Conservation (phyloP, 495 filamentous ascomycete genomes). For the Penicillium canescens region DNA sequence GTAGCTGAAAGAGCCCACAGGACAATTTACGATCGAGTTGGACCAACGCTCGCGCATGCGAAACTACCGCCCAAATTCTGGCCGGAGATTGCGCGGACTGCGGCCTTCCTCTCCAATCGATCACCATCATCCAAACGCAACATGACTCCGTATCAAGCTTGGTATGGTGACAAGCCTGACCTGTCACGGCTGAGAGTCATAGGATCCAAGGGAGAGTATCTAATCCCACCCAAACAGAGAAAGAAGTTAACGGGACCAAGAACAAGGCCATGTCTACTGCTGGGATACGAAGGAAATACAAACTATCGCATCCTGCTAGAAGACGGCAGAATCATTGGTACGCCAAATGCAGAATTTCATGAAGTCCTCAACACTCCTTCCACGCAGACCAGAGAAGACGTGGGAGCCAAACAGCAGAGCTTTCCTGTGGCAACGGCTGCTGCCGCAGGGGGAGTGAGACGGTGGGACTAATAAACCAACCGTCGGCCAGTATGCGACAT, state of each 20-base stretch:
- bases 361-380: conserved; percentile 21
- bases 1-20: no score
- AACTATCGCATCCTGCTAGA: conserved; percentile 25
- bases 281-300: no score
- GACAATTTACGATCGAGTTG: conserved; percentile 20
- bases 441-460: conserved; percentile 17
- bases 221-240: no score
- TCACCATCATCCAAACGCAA: no score
- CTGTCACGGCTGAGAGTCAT: no score
- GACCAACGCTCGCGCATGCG: conserved; percentile 15
- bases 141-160: no score
- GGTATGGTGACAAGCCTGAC: no score
- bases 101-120: no score
- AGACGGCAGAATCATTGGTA: conserved; percentile 23
- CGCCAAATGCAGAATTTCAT: conserved; percentile 16
- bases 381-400: conserved; percentile 18
- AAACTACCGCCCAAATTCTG: conserved; percentile 20
- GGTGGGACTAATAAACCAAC: conserved; percentile 15
- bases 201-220: no score
- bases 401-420: conserved; percentile 12
- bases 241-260: no score
- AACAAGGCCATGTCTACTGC: no score
- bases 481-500: conserved; percentile 8
- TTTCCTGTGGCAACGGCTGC: conserved; percentile 16
- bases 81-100: no score